Base-by-base conservation (phyloP, 1,139 yeast species). In the Diutina sp. region DNA sequence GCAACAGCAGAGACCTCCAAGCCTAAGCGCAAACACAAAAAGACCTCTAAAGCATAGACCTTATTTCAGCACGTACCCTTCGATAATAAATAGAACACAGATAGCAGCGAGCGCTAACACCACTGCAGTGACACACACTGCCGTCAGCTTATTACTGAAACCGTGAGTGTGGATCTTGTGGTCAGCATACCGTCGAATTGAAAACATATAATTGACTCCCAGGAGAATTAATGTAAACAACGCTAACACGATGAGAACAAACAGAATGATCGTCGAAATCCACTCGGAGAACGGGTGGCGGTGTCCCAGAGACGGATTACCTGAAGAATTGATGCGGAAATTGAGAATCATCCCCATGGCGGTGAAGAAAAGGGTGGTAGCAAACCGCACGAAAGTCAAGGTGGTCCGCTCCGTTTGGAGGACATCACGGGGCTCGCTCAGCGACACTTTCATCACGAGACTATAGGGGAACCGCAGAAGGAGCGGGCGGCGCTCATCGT, bases 381-480 rank as follows among this genome's bases (percentile, higher is more conserved):
- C 67, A 61, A 82, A 79, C 57, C 83, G 71, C 55, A 81, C 67
- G 67, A 82, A 79, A 38, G 82, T 71, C 11, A 83, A 67, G 38
- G 83, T 73, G 0, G 87, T 82, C 53, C 87, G 66, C 63, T 83
- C 88, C 58, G 79, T 78, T 69, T 82, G 85, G 16, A 83, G 67
- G 29, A 82, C 81, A 65, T 83, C 88, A 57, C 87, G 68, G 0
- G 87, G 86, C 58, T 83, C 84, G 35, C 61, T 58, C 54, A 60
- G 60, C 11, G 58, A 52, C 16, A 58, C 60, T 7, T 57, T 71
- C 56, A 81, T 64, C 3, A 76, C 64, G 46, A 76, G 59, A 32
- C 63, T 62, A 56, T 65, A 66, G 1, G 71, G 68, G 32, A 64
- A 62, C 16, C 52, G 35, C 29, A 32, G 30, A 47, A 45, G 45